Conservation (phyloP, 208 protist genomes). For the Balamuthia mandrillaris region DNA sequence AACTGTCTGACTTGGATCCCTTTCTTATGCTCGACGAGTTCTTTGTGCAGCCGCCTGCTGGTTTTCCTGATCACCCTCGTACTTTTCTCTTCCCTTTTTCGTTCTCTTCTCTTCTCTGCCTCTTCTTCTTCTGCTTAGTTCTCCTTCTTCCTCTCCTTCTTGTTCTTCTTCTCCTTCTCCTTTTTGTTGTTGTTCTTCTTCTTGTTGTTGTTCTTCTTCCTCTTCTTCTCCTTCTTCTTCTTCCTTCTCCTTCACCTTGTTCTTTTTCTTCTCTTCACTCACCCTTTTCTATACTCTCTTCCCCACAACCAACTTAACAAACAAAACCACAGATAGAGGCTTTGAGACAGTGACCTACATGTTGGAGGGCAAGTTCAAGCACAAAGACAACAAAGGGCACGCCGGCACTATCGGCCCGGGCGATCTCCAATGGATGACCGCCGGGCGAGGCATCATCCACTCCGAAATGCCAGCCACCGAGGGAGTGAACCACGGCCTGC, state of each 20-base stretch:
- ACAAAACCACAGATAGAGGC: too few relatives aligned
- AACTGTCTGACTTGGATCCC: conserved; percentile 42
- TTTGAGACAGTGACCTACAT: conserved; percentile 85
- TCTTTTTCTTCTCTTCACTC: background rate
- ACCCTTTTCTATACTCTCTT: too few relatives aligned
- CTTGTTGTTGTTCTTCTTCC: too few relatives aligned
- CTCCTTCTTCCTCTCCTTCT: too few relatives aligned
- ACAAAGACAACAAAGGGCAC: conserved; percentile 76
- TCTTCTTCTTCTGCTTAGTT: too few relatives aligned
- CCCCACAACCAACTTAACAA: too few relatives aligned
- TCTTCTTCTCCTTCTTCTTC: background rate
- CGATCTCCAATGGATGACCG: conserved; percentile 87
- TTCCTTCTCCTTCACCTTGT: background rate
- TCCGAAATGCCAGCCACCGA: conserved; percentile 74
- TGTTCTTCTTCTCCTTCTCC: too few relatives aligned
- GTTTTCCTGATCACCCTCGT: background rate
- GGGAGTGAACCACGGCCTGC: conserved; percentile 58
- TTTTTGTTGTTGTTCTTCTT: too few relatives aligned
- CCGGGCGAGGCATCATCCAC: conserved; percentile 83
- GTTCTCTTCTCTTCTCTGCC: too few relatives aligned
- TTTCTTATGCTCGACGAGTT: conserved; percentile 63
- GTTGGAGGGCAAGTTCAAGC: conserved; percentile 75
- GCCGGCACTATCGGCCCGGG: conserved; percentile 74
- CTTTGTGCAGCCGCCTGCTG: too few relatives aligned
- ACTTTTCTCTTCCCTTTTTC: too few relatives aligned